These are phyloP conservation scores for Fomitopsis betulina DNA, from an alignment of 1,284 basidiomycete species.

Conservation along the genomic window DNA sequence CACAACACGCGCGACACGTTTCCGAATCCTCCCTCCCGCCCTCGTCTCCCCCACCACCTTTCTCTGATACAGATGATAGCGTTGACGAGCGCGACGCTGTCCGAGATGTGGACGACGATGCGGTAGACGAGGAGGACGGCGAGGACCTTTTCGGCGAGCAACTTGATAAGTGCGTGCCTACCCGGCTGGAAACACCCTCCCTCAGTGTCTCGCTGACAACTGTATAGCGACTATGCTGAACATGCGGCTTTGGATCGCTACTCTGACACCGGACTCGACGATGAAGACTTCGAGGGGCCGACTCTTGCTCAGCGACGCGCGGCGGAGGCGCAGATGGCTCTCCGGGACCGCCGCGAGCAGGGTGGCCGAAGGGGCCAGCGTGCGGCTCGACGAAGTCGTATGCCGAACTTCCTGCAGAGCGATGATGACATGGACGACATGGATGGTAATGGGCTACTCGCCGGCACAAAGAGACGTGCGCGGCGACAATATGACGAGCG, in stretches of 20 bases:
- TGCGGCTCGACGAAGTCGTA: slow-evolving; percentile 72
- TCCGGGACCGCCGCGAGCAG: slow-evolving; percentile 79
- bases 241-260: slow-evolving; percentile 87
- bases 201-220: neutral
- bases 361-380: slow-evolving; percentile 60
- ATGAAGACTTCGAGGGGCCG: slow-evolving; percentile 75
- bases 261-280: slow-evolving; percentile 84
- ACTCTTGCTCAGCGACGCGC: slow-evolving; percentile 73
- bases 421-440: slow-evolving; percentile 38
- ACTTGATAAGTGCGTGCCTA: slow-evolving; percentile 61
- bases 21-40: slow-evolving; percentile 74
- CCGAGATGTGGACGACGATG: slow-evolving; percentile 62
- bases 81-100: slow-evolving; percentile 73
- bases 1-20: slow-evolving; percentile 41
- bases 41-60: slow-evolving; percentile 78
- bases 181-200: no score
- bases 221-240: slow-evolving; percentile 77
- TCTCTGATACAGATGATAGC: slow-evolving; percentile 86
- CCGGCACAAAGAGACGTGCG: slow-evolving; percentile 74
- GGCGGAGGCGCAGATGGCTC: slow-evolving; percentile 86
- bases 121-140: slow-evolving; percentile 80
- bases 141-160: slow-evolving; percentile 92
- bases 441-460: slow-evolving; percentile 39
- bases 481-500: slow-evolving; percentile 88
- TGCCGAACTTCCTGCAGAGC: slow-evolving; percentile 82